Evolutionary conservation across 148 eudicot species (phyloP).

Genomic region (Vaccinium macrocarpon): DNA sequence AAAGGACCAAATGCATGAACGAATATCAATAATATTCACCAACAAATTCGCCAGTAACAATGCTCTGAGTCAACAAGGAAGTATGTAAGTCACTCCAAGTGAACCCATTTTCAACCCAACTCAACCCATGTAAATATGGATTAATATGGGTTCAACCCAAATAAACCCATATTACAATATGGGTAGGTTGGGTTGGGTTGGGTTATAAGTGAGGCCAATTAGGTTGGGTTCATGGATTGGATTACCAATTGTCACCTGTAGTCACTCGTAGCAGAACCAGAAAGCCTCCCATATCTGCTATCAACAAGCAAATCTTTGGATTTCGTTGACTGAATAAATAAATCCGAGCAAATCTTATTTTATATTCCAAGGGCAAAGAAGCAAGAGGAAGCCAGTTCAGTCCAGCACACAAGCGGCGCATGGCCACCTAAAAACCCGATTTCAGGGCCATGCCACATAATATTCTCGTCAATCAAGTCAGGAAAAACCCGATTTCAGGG

Average conservation of each 20-base stretch:
- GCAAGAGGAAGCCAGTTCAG: constrained; percentile 38
- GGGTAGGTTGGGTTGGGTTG: no score
- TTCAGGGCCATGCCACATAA: constrained; percentile 37
- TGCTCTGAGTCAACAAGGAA: not conserved
- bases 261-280: not conserved
- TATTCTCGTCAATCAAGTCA: constrained; percentile 19
- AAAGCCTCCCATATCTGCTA: not conserved
- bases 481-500: constrained; percentile 27
- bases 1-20: not conserved
- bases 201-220: no score
- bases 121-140: no score
- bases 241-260: no score
- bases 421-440: constrained; percentile 17
- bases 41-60: not conserved
- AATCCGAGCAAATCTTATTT: constrained; percentile 21
- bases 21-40: not conserved
- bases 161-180: no score
- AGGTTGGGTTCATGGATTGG: no score
- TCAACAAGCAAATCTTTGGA: not conserved
- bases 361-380: constrained; percentile 31
- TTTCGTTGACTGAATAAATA: not conserved
- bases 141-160: no score
- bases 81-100: not conserved
- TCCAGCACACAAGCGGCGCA: constrained; percentile 23
- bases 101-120: no score